Evolutionary conservation across 2,329 filamentous ascomycete genomes (phyloP).

Genomic region (Botrytis fabae): DNA sequence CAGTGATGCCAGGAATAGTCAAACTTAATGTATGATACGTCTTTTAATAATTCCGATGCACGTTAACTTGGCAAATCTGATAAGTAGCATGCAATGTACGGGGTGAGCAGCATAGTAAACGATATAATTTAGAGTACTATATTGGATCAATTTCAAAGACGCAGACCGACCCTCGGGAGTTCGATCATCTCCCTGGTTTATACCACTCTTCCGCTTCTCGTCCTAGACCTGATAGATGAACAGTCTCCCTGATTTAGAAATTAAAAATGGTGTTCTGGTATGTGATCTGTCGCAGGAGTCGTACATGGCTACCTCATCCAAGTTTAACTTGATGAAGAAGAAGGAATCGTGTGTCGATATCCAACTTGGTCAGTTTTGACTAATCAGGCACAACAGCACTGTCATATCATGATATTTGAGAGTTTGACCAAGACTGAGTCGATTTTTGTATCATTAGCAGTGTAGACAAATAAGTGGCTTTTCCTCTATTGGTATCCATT

Average conservation of each 20-base stretch:
- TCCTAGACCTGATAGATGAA: background rate
- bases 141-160: background rate
- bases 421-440: background rate
- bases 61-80: background rate
- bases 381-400: background rate
- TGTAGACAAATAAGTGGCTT: constrained; percentile 7
- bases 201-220: background rate
- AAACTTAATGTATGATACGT: background rate
- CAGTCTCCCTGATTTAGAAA: background rate
- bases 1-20: constrained; percentile 1
- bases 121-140: background rate
- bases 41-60: background rate
- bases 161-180: background rate
- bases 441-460: constrained; percentile 12
- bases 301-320: background rate
- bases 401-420: background rate
- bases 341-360: background rate
- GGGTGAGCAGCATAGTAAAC: background rate
- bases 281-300: background rate
- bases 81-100: background rate
- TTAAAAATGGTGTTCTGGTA: background rate
- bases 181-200: background rate
- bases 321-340: background rate
- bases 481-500: constrained; percentile 38
- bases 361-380: background rate